These are phyloP conservation scores for Spizellomyces punctatus DNA, from an alignment of 192 early-diverging fungal genomes.

Conservation along the genomic window DNA sequence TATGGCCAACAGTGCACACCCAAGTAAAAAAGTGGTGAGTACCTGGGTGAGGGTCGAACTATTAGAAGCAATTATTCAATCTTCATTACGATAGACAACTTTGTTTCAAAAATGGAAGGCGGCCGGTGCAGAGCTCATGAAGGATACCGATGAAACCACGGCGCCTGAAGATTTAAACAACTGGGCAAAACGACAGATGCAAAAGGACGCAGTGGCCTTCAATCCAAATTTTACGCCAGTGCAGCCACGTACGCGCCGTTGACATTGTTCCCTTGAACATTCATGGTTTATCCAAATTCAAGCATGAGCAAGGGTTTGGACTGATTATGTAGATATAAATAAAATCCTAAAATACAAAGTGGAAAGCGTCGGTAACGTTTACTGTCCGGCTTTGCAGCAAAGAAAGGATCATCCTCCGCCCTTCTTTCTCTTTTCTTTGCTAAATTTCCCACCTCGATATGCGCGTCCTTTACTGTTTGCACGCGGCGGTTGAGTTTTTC, in stretches of 20 bases:
- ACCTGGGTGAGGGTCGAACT: not conserved
- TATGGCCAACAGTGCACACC: not conserved
- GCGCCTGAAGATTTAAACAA: not conserved
- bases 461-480: too few relatives aligned
- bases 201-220: not conserved
- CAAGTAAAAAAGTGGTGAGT: conserved; percentile 2
- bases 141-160: not conserved
- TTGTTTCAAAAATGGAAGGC: not conserved
- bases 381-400: too few relatives aligned
- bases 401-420: too few relatives aligned
- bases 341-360: too few relatives aligned
- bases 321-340: too few relatives aligned
- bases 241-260: not conserved
- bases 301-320: too few relatives aligned
- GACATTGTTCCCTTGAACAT: too few relatives aligned
- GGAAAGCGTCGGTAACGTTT: too few relatives aligned
- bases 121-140: not conserved
- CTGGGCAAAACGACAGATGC: not conserved
- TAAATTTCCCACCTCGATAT: too few relatives aligned
- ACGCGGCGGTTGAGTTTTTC: too few relatives aligned
- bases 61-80: not conserved
- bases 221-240: conserved; percentile 7
- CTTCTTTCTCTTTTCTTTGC: too few relatives aligned
- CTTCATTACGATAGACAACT: not conserved
- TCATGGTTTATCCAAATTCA: too few relatives aligned